A percentile compares a stretch with the other conserved stretches of the same genome.
Conservation (phyloP, 768 basidiomycete genomes). For the Gymnopilus junonius region DNA sequence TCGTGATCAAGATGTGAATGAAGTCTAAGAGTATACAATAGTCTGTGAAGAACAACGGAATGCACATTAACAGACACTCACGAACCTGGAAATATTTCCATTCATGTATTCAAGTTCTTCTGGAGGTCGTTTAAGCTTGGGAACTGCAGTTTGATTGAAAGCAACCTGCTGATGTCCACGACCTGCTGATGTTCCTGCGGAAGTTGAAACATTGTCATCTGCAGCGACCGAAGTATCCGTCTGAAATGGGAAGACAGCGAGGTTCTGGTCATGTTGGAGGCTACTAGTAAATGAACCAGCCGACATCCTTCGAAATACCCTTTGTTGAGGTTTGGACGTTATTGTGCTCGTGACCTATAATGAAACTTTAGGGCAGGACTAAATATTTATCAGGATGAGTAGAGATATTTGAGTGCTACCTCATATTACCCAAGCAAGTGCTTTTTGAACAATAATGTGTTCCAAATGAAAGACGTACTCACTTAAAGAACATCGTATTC, state of each 20-base stretch:
- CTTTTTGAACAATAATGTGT: no score
- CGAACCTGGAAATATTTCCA: constrained; percentile 52
- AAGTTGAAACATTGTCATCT: constrained; percentile 28
- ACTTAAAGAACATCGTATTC: no score
- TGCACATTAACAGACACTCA: neutral
- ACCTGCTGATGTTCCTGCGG: constrained; percentile 30
- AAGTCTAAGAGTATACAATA: constrained; percentile 45
- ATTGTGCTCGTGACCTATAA: constrained; percentile 40
- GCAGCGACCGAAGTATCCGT: constrained; percentile 14
- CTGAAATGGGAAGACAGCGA: constrained; percentile 15
- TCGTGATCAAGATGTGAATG: constrained; percentile 61
- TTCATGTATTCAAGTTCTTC: constrained; percentile 57
- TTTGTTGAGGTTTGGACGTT: constrained; percentile 44
- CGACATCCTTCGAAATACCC: constrained; percentile 41
- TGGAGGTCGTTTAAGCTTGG: constrained; percentile 36
- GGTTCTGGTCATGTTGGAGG: constrained; percentile 29
- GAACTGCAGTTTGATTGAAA: constrained; percentile 8
- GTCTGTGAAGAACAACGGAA: neutral
- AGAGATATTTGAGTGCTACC: no score
- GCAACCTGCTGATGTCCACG: constrained; percentile 4
- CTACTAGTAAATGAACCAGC: constrained; percentile 32
- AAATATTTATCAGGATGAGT: neutral
- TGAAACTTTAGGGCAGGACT: constrained; percentile 44
- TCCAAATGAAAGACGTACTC: no score
- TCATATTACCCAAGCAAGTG: no score